Base-by-base conservation (phyloP, 2,329 filamentous ascomycete genomes). In the Sporothrix mexicana region DNA sequence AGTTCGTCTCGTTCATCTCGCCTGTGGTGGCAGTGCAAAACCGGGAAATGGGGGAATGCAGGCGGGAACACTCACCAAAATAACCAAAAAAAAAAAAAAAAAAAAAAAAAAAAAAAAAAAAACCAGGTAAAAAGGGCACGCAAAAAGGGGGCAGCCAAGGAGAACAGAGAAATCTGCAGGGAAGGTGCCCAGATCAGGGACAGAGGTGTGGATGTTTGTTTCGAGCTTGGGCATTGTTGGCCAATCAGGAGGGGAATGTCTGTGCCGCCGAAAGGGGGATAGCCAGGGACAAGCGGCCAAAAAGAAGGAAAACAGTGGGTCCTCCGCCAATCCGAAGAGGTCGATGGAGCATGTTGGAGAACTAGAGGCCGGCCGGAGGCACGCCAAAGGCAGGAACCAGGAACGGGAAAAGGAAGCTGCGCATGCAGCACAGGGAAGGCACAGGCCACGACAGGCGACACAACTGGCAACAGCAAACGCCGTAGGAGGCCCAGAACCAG, bases 11-110 rank as follows among this genome's bases (percentile, higher is more conserved):
- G 30, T 36, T 36, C 30, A 36, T 36, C 30, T 36, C 3, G 30
- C 7, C 30, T 23, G 64, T 51, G 23, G 64, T 67, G 64, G 64
- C 64, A 67, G 64, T 67, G 64, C 64, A 67, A 67, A 47, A 66
- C n/a, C 61, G 7, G 41, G 43, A 47, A 66, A 47, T 25, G 43
- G 30, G 41, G 8, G 43, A 17, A 41, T 4, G 12, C 17, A 47
- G 8, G 1, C 5, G 23, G 20, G 1, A 25, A n/a, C n/a, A n/a
- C n/a, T n/a, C n/a, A n/a, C n/a, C n/a, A n/a, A n/a, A n/a, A n/a
- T n/a, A n/a, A n/a, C n/a, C n/a, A n/a, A n/a, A n/a, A n/a, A n/a
- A n/a, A n/a, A n/a, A n/a, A n/a, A n/a, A n/a, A n/a, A n/a, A n/a
- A n/a, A n/a, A n/a, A n/a, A n/a, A n/a, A n/a, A n/a, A n/a, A n/a